Base-by-base conservation (phyloP, 495 filamentous ascomycete species). In the Penicillium robsamsonii region DNA sequence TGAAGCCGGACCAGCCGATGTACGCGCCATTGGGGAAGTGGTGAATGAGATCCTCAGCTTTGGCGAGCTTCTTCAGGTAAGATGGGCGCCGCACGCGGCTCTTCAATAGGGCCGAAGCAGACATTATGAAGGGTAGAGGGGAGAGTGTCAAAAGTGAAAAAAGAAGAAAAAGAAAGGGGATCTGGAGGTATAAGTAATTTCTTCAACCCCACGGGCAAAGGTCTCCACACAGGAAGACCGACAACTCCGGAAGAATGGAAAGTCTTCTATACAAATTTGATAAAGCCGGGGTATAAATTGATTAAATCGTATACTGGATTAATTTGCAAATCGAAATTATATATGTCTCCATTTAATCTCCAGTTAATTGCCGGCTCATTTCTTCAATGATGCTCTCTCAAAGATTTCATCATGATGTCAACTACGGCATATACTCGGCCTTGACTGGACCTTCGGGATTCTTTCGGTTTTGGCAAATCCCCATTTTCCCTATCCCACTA, bases 1-100 rank as follows among this genome's bases (percentile, higher is more conserved):
- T 96, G 70, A 96, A 96, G 24, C 91, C 91, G 60, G 87, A 89
- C 90, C 90, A 95, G 55, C 90, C 90, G 65, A 96, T 81, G 67
- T 92, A 93, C 9, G 88, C 70, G 67, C 85, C 87, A 81, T 94
- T 79, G 48, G 91, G 91, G 65, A 95, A 95, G 35, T 87, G 79
- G 52, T 87, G 79, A 47, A 96, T 78, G 50, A 95, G 72, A 71
- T 95, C 91, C 70, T 92, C 85, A 38, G 91, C 83, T 53, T 81
- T 84, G 57, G 87, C 85, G 24, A 96, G 75, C 76, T 91, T 94
- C 57, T 83, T 88, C 46, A 94, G 77, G 70, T 92, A 85, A 5
- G 86, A 88, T 15, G 90, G 88, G 46, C 90, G 82, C 44, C 82
- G 75, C 50, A 95, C 79, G 58, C 91, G 86, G 65, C 85, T 81